Conservation (phyloP, 208 protist species). For the Acanthamoeba healyi region DNA sequence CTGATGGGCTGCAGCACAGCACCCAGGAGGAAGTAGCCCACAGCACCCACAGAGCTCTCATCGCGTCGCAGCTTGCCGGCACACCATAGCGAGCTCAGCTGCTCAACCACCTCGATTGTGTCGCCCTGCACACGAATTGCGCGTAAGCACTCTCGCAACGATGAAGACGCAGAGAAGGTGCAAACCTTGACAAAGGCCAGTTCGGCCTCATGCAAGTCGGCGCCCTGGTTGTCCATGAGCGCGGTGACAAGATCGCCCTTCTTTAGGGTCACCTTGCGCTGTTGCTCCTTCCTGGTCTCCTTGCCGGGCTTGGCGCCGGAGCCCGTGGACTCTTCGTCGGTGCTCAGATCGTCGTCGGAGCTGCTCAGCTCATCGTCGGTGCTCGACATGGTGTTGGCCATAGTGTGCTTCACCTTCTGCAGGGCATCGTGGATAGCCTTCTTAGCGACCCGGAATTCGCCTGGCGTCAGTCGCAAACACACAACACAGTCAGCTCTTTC, state of each 20-base stretch:
- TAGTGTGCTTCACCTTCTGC: background rate
- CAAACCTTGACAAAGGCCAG: background rate
- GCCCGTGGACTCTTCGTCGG: too few relatives aligned
- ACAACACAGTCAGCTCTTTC: too few relatives aligned
- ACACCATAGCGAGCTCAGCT: too few relatives aligned
- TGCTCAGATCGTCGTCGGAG: background rate
- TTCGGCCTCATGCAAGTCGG: slow-evolving; percentile 11
- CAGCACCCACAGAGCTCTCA: too few relatives aligned
- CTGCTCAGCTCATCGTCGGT: background rate
- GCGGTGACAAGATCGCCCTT: background rate
- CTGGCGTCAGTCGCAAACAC: background rate
- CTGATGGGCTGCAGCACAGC: too few relatives aligned
- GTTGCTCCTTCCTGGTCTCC: background rate
- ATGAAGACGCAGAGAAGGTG: too few relatives aligned
- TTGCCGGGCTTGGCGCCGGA: too few relatives aligned
- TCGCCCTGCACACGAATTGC: too few relatives aligned
- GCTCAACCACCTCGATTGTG: too few relatives aligned
- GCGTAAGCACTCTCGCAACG: too few relatives aligned
- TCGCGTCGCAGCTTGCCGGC: too few relatives aligned
- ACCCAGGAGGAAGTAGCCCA: too few relatives aligned
- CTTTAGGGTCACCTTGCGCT: background rate
- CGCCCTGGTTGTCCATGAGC: background rate
- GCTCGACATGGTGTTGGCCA: background rate
- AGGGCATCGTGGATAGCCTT: background rate
- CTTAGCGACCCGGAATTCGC: background rate